Percentiles rank a stretch among this genome's conserved stretches.
Evolutionary conservation across 257 asterid species (phyloP).

Genomic region (Gentiana dahurica): DNA sequence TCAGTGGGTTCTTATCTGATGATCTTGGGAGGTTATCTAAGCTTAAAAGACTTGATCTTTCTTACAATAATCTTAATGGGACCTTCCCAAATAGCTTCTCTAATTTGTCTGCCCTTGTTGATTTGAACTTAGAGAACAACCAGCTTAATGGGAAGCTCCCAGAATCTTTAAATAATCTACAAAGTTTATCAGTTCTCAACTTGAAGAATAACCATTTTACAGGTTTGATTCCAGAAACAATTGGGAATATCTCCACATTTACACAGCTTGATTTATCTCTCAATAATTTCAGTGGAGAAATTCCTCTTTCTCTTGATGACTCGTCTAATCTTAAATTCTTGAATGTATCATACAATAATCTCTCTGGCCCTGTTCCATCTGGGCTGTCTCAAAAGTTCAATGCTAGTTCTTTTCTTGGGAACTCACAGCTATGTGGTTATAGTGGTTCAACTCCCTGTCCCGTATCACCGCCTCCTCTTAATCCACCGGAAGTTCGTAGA

Average conservation of each 20-base stretch:
- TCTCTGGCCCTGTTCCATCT: conserved; percentile 65
- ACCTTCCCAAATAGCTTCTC: conserved; percentile 39
- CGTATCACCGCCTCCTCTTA: conserved; percentile 28
- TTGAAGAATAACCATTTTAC: conserved; percentile 37
- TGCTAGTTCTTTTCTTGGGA: conserved; percentile 61
- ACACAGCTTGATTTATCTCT: conserved; percentile 50
- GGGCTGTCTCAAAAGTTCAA: conserved; percentile 50
- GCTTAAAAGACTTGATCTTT: conserved; percentile 40
- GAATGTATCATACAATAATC: conserved; percentile 73
- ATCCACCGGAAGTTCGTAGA: conserved; percentile 18
- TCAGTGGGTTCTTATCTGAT: conserved; percentile 35
- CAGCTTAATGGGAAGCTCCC: conserved; percentile 17
- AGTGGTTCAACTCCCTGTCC: conserved; percentile 46
- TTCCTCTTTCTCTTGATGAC: conserved; percentile 51
- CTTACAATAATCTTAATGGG: conserved; percentile 49
- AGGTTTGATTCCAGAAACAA: conserved; percentile 38
- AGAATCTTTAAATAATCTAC: conserved; percentile 11
- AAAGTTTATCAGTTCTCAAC: conserved; percentile 45
- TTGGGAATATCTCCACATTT: conserved; percentile 49
- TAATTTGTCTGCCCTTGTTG: conserved; percentile 26
- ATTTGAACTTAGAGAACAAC: conserved; percentile 27
- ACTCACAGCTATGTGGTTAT: conserved; percentile 70
- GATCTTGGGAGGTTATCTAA: conserved; percentile 34
- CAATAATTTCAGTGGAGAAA: conserved; percentile 55
- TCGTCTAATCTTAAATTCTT: conserved; percentile 49